Evolutionary conservation across 768 basidiomycete species (phyloP).

Genomic region (Suillus ampliporus): DNA sequence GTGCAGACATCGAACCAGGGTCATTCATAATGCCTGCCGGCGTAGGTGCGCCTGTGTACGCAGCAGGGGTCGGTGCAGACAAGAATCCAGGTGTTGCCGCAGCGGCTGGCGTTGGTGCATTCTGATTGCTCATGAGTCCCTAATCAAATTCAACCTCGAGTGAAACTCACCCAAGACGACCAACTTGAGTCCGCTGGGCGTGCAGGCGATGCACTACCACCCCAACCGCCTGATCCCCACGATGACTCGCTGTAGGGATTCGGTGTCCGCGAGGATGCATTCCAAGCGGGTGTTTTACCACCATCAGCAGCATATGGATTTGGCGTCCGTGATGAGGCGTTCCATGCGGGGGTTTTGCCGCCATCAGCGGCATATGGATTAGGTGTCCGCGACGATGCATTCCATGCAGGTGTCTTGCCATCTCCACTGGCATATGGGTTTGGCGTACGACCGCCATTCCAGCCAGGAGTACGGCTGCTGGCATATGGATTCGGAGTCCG

Average conservation of each 20-base stretch:
- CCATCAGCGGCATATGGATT: slow-evolving; percentile 67
- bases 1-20: slow-evolving; percentile 29
- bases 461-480: slow-evolving; percentile 44
- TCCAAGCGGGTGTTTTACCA: slow-evolving; percentile 60
- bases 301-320: slow-evolving; percentile 63
- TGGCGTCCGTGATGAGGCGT: slow-evolving; percentile 65
- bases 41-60: slow-evolving; percentile 39
- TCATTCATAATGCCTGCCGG: slow-evolving; percentile 24
- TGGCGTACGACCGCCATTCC: slow-evolving; percentile 59
- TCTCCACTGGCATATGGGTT: slow-evolving; percentile 66
- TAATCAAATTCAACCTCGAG: slow-evolving; percentile 32
- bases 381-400: slow-evolving; percentile 67
- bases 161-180: slow-evolving; percentile 38
- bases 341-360: slow-evolving; percentile 74
- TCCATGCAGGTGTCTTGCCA: slow-evolving; percentile 69
- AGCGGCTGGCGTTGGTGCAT: slow-evolving; percentile 45
- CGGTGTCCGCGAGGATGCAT: slow-evolving; percentile 55
- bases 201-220: slow-evolving; percentile 34
- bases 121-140: slow-evolving; percentile 39
- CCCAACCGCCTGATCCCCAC: slow-evolving; percentile 40
- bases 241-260: slow-evolving; percentile 51
- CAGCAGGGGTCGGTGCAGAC: slow-evolving; percentile 36
- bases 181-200: slow-evolving; percentile 39
- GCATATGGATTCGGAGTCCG: slow-evolving; percentile 53
- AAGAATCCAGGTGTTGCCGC: slow-evolving; percentile 45